phyloP scores from a whole-genome alignment of 495 filamentous ascomycete species.

The Hypoxylon cercidicola region DNA sequence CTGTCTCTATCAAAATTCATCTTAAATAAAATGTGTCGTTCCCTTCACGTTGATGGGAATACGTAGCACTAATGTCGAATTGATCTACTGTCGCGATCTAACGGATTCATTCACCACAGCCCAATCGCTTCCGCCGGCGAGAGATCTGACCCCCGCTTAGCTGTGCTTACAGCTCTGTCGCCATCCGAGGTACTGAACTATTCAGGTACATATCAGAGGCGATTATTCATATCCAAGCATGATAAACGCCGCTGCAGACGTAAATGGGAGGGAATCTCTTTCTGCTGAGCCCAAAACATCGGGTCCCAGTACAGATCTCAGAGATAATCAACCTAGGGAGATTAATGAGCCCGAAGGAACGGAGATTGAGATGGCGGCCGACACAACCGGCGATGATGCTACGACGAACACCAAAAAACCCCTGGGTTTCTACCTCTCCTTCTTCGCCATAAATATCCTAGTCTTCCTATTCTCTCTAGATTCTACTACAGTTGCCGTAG shows the following conservation, averaged over 20 bases:
- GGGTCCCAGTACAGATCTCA: constrained; percentile 7
- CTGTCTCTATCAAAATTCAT: background rate
- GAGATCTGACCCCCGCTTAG: background rate
- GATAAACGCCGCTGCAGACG: constrained; percentile 2
- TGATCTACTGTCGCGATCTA: background rate
- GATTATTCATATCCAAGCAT: constrained; percentile 16
- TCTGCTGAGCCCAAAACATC: constrained; percentile 22
- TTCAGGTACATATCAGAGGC: background rate
- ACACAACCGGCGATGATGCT: constrained; percentile 6
- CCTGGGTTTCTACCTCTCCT: constrained; percentile 32
- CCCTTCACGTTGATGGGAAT: background rate
- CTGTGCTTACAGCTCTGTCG: background rate
- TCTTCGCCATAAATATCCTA: constrained; percentile 36
- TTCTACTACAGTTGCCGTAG: constrained; percentile 34
- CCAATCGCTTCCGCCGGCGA: too few species aligned
- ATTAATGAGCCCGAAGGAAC: constrained; percentile 8
- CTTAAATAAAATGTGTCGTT: background rate
- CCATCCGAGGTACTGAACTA: background rate
- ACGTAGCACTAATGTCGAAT: background rate
- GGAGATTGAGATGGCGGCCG: constrained; percentile 13
- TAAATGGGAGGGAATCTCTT: constrained; percentile 1
- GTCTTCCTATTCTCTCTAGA: constrained; percentile 35
- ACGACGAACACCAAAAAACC: constrained; percentile 18
- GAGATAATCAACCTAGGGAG: constrained; percentile 5
- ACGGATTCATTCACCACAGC: background rate